Evolutionary conservation across 2,329 filamentous ascomycete genomes (phyloP), one percentile per base, ranked within the genome.

Genomic region (Clonostachys rhizophaga): DNA sequence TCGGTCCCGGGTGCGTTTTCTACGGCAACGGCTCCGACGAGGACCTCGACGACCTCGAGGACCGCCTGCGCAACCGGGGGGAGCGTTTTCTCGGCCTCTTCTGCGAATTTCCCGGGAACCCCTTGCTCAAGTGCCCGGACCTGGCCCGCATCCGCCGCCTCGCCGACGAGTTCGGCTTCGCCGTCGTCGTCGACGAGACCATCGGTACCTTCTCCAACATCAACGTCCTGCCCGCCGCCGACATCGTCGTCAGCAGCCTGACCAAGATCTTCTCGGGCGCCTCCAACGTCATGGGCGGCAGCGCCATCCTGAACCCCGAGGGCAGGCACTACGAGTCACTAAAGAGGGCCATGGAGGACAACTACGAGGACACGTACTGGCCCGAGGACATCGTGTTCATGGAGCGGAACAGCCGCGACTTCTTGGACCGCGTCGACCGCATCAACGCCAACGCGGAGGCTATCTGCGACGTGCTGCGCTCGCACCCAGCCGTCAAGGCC

Each of bases 201-300:
- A 89, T 99, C 50, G 92, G 92, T 56, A 99, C 94, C 48, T 96
- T 96, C 63, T 84, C 95, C 61, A 99, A 99, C 63, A 85, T 96
- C 57, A 90, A 97, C 62, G 89, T 99, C 5, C 78, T 99, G 6
- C 89, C 87, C 4, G 87, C 86, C 60, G 89, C 90, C 50, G 94
- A 99, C 66, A 77, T 97, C 14, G 89, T 97, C 6, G 92, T 96
- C 48, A 96, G 89, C 72, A 95, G 89, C 62, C 74, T 99, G 49
- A 97, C 94, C 43, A 99, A 99, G 66, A 87, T 97, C 46, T 99
- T 99, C 70, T 95, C 90, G 47, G 94, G 94, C 44, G 94, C 96
- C 67, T 94, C 89, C 65, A 97, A 99, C 65, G 94, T 99, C 55
- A 97, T 97, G 92, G 94, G 91, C 49, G 94, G 94, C 47, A 87